Conservation (phyloP, 257 asterid species). For the Ligustrum vulgare region DNA sequence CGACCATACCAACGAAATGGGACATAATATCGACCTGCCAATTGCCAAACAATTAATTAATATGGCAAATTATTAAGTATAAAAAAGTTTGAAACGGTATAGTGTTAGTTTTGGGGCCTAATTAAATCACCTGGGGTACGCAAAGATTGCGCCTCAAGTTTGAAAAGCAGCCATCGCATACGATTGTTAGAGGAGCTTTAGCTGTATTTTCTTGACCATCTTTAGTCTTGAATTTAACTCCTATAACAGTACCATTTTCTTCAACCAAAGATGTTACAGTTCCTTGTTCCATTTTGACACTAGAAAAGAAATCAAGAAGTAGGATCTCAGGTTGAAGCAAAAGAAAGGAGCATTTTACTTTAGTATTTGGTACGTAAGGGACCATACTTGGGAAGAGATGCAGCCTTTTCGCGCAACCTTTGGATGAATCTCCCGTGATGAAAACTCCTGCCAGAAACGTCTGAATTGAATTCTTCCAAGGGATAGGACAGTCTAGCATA, state of each 20-base stretch:
- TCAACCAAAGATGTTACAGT: conserved; percentile 53
- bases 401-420: conserved; percentile 45
- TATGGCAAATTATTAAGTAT: neutral
- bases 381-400: conserved; percentile 49
- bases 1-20: conserved; percentile 54
- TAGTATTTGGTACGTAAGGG: neutral
- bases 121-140: conserved; percentile 43
- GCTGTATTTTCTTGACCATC: conserved; percentile 39
- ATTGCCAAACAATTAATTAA: conserved; percentile 18
- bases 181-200: conserved; percentile 51
- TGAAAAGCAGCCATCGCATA: conserved; percentile 59
- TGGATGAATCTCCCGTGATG: conserved; percentile 61
- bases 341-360: neutral
- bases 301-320: conserved; percentile 23
- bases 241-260: conserved; percentile 46
- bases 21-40: conserved; percentile 44
- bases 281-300: conserved; percentile 60
- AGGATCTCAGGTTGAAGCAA: neutral
- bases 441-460: conserved; percentile 51
- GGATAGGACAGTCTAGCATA: conserved; percentile 48
- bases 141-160: conserved; percentile 49
- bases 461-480: conserved; percentile 37
- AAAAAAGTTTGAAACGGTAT: neutral
- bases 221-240: conserved; percentile 51
- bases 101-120: neutral